phyloP scores from a whole-genome alignment of 257 asterid genomes.

The Nicotiana tomentosiformis region DNA sequence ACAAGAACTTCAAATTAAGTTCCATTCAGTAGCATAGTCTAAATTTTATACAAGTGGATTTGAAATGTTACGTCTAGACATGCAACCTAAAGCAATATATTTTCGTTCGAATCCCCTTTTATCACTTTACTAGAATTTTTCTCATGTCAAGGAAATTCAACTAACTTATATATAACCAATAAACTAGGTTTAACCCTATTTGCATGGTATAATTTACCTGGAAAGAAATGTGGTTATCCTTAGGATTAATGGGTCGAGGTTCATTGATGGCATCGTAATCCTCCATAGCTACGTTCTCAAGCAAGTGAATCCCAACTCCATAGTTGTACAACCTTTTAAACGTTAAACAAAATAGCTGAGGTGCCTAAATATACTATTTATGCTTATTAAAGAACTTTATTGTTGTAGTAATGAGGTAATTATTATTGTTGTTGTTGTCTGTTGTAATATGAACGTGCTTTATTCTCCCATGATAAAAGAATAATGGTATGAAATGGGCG shows the following conservation, averaged over 20 bases:
- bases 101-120: too few relatives aligned
- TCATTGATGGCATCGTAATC: not conserved
- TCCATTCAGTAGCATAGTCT: too few relatives aligned
- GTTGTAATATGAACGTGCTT: not conserved
- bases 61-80: too few relatives aligned
- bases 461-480: not conserved
- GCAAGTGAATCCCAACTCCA: slow-evolving; percentile 38
- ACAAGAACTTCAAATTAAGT: not conserved
- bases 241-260: slow-evolving; percentile 30
- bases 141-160: too few relatives aligned
- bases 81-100: too few relatives aligned
- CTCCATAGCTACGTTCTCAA: slow-evolving; percentile 15
- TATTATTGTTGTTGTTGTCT: too few relatives aligned
- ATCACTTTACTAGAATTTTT: too few relatives aligned
- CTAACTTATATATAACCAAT: too few relatives aligned
- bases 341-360: not conserved
- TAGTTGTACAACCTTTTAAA: slow-evolving; percentile 30
- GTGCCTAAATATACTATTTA: not conserved
- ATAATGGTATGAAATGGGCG: not conserved
- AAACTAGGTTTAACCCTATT: too few relatives aligned
- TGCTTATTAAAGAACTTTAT: not conserved
- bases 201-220: slow-evolving; percentile 16
- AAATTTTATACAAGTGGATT: too few relatives aligned
- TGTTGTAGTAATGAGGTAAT: not conserved
- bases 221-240: slow-evolving; percentile 34